Evolutionary conservation across 2,329 filamentous ascomycete species (phyloP), one percentile per base, ranked within the genome.

Genomic region (Diaporthe helianthi): DNA sequence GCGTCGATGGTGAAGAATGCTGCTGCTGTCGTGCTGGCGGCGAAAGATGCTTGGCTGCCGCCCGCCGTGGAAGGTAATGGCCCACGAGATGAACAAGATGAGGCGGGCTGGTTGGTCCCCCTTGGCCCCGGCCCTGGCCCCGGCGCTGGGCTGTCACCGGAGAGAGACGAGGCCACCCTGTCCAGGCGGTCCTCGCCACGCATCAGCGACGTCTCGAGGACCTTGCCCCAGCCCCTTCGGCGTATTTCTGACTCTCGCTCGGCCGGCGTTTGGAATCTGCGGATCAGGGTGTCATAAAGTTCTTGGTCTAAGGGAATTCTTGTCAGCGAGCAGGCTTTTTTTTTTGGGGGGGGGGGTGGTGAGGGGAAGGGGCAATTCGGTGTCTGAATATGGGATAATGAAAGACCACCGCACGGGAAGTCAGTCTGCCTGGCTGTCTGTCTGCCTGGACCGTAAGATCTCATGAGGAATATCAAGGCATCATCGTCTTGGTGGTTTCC

Each of bases 281-380:
- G 89, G 71, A 97, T 87, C 29, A 97, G 85, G 65, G 88, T 87
- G 78, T 97, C 92, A 82, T 97, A 97, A 38, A 97, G 86, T 10
- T 95, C 82, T 1, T 93, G 93, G 79, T 96, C 92, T 86, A n/a
- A n/a, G n/a, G 69, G 13, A 3, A 10, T 0, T 1, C 3, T 13
- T 2, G 29, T 67, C 29, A 69, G 54, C 41, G 17, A n/a, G 41
- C 31, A 8, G 19, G 3, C 26, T n/a, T 33, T 26, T n/a, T n/a
- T n/a, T n/a, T n/a, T n/a, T n/a, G n/a, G n/a, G n/a, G n/a, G n/a
- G n/a, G n/a, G n/a, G n/a, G n/a, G n/a, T n/a, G n/a, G n/a, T n/a
- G n/a, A n/a, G n/a, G n/a, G n/a, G n/a, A n/a, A n/a, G 22, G 15
- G 58, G 8, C 13, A 22, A 22, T 22, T 22, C 38, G 44, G 7